Conservation (phyloP, 2,329 filamentous ascomycete genomes). For the Clonostachys solani region DNA sequence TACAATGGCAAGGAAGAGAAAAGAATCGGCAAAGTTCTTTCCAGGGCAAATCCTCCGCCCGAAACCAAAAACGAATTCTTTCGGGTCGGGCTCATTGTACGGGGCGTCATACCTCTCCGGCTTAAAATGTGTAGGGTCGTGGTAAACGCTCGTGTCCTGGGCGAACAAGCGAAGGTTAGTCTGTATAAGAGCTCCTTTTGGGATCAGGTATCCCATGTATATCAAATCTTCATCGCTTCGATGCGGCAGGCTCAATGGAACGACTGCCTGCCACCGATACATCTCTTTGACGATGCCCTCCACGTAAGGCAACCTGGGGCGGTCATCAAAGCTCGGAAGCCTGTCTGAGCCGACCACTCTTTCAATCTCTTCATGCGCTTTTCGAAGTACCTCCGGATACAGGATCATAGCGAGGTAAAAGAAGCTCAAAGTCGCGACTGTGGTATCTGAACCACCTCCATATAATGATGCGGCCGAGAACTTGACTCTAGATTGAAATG, state of each 20-base stretch:
- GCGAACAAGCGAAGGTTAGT: constrained; percentile 23
- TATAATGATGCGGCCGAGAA: background rate
- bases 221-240: constrained; percentile 20
- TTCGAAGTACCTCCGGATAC: constrained; percentile 11
- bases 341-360: constrained; percentile 17
- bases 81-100: constrained; percentile 14
- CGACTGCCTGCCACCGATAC: constrained; percentile 15
- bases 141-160: constrained; percentile 32
- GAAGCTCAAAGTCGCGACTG: background rate
- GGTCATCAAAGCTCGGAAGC: constrained; percentile 14
- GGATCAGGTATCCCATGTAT: constrained; percentile 16
- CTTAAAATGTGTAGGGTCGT: constrained; percentile 21
- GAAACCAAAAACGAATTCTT: constrained; percentile 17
- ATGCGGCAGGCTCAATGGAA: constrained; percentile 26
- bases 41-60: constrained; percentile 24
- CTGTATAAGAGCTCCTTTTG: constrained; percentile 12
- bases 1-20: constrained; percentile 22
- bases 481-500: background rate
- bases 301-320: constrained; percentile 16
- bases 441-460: background rate
- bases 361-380: constrained; percentile 16
- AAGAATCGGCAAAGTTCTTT: constrained; percentile 13
- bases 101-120: constrained; percentile 17
- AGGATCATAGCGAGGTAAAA: constrained; percentile 14
- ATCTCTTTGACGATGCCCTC: constrained; percentile 17